A percentile compares a stretch with the other conserved stretches of the same genome.
Evolutionary conservation across 2,329 filamentous ascomycete species (phyloP).

Genomic region (Colletotrichum sp.): DNA sequence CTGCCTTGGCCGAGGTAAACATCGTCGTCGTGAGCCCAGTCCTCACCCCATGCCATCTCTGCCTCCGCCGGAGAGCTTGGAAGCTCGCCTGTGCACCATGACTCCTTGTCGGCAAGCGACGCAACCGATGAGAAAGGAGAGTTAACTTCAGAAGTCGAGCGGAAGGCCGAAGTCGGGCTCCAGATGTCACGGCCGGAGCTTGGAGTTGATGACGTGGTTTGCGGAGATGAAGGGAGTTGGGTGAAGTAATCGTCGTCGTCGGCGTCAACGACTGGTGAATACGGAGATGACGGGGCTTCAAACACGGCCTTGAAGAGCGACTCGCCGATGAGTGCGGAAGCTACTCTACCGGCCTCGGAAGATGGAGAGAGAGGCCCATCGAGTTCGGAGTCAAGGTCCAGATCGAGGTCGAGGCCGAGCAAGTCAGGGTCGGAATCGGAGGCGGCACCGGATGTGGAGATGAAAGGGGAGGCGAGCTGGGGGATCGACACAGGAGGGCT

Average conservation of each 20-base stretch:
- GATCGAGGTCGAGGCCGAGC: neutral
- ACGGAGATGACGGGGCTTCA: neutral
- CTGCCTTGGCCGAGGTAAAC: neutral
- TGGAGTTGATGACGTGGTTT: neutral
- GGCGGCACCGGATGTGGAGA: neutral
- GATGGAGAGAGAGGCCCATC: neutral
- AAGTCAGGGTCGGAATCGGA: neutral
- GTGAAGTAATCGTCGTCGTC: neutral
- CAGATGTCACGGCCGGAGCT: neutral
- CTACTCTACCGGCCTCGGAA: neutral
- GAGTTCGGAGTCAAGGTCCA: neutral
- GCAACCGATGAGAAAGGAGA: neutral
- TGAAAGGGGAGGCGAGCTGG: neutral
- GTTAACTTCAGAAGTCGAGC: neutral
- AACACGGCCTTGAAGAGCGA: neutral
- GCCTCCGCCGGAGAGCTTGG: neutral
- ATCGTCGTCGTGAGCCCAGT: neutral
- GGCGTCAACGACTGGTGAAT: neutral
- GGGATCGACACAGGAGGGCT: neutral
- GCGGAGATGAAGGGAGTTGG: neutral
- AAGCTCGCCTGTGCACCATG: neutral
- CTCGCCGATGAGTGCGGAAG: neutral
- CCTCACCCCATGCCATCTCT: neutral
- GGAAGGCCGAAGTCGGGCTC: neutral
- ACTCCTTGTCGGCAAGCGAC: neutral